Percentiles rank a stretch among this genome's conserved stretches.
phyloP scores from a whole-genome alignment of 768 basidiomycete species.

The Artomyces pyxidatus region DNA sequence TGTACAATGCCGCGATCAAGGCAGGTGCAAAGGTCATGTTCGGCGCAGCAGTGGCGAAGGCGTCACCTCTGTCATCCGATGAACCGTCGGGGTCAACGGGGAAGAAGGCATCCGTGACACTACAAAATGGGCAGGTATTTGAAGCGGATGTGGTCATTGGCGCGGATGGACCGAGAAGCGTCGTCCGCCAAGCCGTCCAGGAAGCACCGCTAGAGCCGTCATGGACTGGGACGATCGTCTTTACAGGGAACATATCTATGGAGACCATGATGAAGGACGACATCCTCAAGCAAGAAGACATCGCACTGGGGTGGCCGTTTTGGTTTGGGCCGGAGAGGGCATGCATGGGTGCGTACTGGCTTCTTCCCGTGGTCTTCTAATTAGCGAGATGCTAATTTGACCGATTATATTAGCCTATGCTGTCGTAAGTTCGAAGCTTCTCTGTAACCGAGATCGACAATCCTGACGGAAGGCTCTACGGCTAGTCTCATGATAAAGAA shows the following conservation, averaged over 20 bases:
- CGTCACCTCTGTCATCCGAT: not conserved
- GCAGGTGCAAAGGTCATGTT: slow-evolving; percentile 13
- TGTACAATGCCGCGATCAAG: slow-evolving; percentile 6
- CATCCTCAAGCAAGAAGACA: not conserved
- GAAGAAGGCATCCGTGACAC: slow-evolving; percentile 4
- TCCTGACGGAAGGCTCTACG: not conserved
- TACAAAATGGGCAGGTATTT: slow-evolving; percentile 11
- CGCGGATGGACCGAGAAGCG: slow-evolving; percentile 15
- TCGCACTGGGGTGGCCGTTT: slow-evolving; percentile 3
- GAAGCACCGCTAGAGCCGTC: slow-evolving; percentile 1
- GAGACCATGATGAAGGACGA: slow-evolving; percentile 8
- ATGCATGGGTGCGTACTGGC: slow-evolving; percentile 11
- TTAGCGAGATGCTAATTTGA: not conserved
- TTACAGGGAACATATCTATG: slow-evolving; percentile 6
- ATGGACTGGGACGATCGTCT: slow-evolving; percentile 4
- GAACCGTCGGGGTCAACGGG: not conserved
- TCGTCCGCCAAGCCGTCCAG: slow-evolving; percentile 6
- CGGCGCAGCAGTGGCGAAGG: slow-evolving; percentile 1
- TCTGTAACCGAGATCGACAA: too few relatives aligned
- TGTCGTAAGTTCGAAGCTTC: slow-evolving; percentile 4
- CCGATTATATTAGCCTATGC: slow-evolving; percentile 8
- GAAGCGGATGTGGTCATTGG: slow-evolving; percentile 16
- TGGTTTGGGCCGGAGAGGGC: slow-evolving; percentile 10
- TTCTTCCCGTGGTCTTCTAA: not conserved
- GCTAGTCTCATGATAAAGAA: slow-evolving; percentile 1